These are phyloP conservation scores for Candida alai DNA, from an alignment of 805 yeast genomes.

Conservation along the genomic window DNA sequence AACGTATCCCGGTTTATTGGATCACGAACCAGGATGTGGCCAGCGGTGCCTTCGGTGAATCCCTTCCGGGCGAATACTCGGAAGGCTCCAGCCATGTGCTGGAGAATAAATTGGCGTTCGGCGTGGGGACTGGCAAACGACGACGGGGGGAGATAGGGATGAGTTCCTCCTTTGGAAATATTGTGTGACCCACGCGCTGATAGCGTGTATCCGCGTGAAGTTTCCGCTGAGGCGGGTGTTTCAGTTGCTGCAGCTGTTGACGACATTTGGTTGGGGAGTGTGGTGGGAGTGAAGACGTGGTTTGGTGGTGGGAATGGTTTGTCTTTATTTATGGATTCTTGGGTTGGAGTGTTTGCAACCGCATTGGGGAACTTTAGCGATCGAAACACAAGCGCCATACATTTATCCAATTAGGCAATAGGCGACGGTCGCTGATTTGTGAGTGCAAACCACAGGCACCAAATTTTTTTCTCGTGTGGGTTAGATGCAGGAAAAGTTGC, in stretches of 20 bases:
- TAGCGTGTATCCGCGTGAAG: slow-evolving; percentile 40
- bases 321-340: too few species aligned
- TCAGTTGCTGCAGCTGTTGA: slow-evolving; percentile 6
- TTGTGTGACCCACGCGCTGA: slow-evolving; percentile 55
- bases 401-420: too few species aligned
- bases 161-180: slow-evolving; percentile 50
- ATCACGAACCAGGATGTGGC: slow-evolving; percentile 82
- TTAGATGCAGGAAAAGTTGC: too few species aligned
- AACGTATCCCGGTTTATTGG: slow-evolving; percentile 77
- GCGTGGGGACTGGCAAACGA: slow-evolving; percentile 44
- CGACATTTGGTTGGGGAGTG: too few species aligned
- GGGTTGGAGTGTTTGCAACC: too few species aligned
- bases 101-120: slow-evolving; percentile 52
- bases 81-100: slow-evolving; percentile 85
- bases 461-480: too few species aligned
- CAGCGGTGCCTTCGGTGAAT: slow-evolving; percentile 74
- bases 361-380: too few species aligned
- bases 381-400: too few species aligned
- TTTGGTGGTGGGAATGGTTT: slow-evolving; percentile 2
- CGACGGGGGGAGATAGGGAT: slow-evolving; percentile 49
- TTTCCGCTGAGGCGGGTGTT: slow-evolving; percentile 11
- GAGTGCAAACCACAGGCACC: too few species aligned
- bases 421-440: too few species aligned
- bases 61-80: slow-evolving; percentile 78
- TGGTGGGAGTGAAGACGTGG: slow-evolving; percentile 2